Evolutionary conservation across 805 yeast genomes (phyloP), one percentile per base, ranked within the genome.

Genomic region (Candida gorgasii): DNA sequence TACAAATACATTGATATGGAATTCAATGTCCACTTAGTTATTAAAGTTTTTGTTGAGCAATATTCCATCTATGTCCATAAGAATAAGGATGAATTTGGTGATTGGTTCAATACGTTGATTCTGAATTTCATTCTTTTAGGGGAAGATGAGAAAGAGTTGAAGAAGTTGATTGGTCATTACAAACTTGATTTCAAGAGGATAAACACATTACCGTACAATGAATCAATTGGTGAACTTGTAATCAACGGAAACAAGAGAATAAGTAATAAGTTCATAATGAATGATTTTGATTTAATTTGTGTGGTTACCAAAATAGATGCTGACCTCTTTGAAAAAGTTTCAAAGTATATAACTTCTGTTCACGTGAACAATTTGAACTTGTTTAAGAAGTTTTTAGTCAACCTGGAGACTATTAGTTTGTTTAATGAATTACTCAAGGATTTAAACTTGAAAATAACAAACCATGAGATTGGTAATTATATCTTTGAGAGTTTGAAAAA

Each of bases 1-100:
- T 93, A 85, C 64, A 89, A 86, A 56, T 92, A 89, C 52, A 75
- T 88, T 40, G 97, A 92, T 56, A 44, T 58, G 14, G 59, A 69
- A 2, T 69, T 64, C 42, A 28, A 50, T 42, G 41, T 58, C 9
- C 63, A 71, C 48, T 51, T 64, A 14, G 66, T 70, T 39, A 47
- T 63, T 2, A 58, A 68, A 36, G 63, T 57, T 1, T 49, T 69
- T 5, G 59, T 80, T 34, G 97, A 89, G 49, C 97, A 89, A 56
- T 41, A 41, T 24, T 27, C 40, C 7, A 12, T 29, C 11, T 41
- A 19, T 26, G 13, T 32, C 19, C 13, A 5, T 4, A 41, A 36
- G 24, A 35, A 22, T 36, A 24, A 31, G 8, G 9, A 12, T 5
- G 26, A 27, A n/a, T 36, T 36, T 41, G 32, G 49, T 43, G 32